Evolutionary conservation across 139 green algal species (phyloP).

Genomic region (Mesostigma viride): DNA sequence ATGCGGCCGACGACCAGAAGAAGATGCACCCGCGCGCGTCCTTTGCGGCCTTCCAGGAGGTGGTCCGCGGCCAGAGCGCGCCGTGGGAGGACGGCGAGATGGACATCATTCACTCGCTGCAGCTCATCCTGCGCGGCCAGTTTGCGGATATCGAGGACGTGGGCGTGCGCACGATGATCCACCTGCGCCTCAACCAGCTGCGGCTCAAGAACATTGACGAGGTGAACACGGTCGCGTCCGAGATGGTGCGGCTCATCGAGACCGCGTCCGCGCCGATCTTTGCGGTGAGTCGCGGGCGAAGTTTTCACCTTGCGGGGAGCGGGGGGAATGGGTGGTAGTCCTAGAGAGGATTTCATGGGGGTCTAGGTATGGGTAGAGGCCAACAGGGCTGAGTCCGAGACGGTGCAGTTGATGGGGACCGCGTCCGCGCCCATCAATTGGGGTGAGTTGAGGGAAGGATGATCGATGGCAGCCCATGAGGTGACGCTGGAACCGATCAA

Average conservation of each 20-base stretch:
- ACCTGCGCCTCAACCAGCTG: slow-evolving; percentile 26
- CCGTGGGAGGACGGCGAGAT: slow-evolving; percentile 34
- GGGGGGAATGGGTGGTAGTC: no score
- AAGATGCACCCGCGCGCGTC: slow-evolving; percentile 31
- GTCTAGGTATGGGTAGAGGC: no score
- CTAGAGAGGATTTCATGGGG: no score
- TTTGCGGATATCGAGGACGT: slow-evolving; percentile 33
- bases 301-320: no score
- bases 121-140: slow-evolving; percentile 30
- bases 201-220: slow-evolving; percentile 26
- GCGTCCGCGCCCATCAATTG: no score
- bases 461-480: no score
- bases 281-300: slow-evolving; percentile 18
- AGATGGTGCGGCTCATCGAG: slow-evolving; percentile 38
- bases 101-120: slow-evolving; percentile 33
- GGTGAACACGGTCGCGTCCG: slow-evolving; percentile 29
- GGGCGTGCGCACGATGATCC: slow-evolving; percentile 30
- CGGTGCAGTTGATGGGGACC: no score
- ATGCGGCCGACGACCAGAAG: slow-evolving; percentile 20
- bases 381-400: no score
- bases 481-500: no score
- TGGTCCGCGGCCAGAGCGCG: slow-evolving; percentile 21
- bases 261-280: slow-evolving; percentile 32
- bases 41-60: slow-evolving; percentile 31
- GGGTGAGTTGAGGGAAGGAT: no score